phyloP scores from a whole-genome alignment of 2,329 filamentous ascomycete species.

The Leptographium wingfieldii region DNA sequence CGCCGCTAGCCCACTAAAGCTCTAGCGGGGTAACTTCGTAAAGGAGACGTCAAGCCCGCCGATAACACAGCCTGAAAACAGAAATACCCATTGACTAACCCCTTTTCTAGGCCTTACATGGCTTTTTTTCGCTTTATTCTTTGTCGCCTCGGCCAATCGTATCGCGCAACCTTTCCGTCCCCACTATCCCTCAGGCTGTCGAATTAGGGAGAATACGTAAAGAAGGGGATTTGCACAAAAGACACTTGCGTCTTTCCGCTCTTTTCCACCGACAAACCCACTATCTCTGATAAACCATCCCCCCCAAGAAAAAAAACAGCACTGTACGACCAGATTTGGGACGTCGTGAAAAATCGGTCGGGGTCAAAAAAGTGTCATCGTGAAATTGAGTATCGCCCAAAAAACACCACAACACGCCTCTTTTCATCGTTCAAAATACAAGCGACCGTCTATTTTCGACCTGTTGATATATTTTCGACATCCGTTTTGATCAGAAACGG shows the following conservation, averaged over 20 bases:
- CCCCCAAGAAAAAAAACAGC: slow-evolving; percentile 13
- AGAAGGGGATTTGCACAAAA: neutral
- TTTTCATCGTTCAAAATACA: slow-evolving; percentile 23
- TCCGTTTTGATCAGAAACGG: slow-evolving; percentile 54
- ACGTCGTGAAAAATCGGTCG: slow-evolving; percentile 14
- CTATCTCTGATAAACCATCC: slow-evolving; percentile 11
- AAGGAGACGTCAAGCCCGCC: neutral
- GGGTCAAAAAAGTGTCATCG: slow-evolving; percentile 9
- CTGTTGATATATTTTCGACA: slow-evolving; percentile 26
- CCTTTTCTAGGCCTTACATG: neutral
- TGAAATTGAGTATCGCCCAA: slow-evolving; percentile 17
- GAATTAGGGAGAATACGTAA: slow-evolving; percentile 2
- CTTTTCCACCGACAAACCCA: slow-evolving; percentile 7
- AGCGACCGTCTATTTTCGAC: slow-evolving; percentile 19
- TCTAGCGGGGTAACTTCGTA: slow-evolving; percentile 4
- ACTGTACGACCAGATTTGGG: slow-evolving; percentile 7
- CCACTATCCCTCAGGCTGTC: slow-evolving; percentile 6
- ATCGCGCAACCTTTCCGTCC: neutral
- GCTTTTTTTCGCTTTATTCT: neutral
- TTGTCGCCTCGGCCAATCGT: slow-evolving; percentile 8
- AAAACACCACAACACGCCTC: slow-evolving; percentile 19
- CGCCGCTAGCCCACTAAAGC: slow-evolving; percentile 7
- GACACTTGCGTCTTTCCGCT: neutral
- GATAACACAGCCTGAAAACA: neutral
- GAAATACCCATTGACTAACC: neutral